Percentiles rank a stretch among this genome's conserved stretches.
Evolutionary conservation across 331 rosid species (phyloP).

Genomic region (Pyracantha coccinea): DNA sequence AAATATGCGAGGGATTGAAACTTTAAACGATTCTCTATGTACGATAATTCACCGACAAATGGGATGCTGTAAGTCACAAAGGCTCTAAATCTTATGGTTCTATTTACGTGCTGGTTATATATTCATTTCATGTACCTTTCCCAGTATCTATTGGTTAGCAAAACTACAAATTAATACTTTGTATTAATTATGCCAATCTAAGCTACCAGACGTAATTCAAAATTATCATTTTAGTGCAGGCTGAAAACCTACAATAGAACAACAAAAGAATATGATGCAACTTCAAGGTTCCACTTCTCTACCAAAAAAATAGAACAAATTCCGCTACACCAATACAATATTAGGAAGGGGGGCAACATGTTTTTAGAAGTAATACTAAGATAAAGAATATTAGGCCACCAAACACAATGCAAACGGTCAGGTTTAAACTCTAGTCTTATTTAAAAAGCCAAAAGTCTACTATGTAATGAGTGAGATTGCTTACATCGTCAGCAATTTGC

Average conservation of each 20-base stretch:
- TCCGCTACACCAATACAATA: background rate
- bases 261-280: background rate
- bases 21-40: too few relatives aligned
- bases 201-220: background rate
- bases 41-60: too few relatives aligned
- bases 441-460: background rate
- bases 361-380: background rate
- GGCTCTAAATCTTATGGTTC: too few relatives aligned
- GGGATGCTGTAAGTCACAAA: too few relatives aligned
- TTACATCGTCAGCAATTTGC: slow-evolving; percentile 85
- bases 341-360: background rate
- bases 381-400: background rate
- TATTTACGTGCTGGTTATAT: too few relatives aligned
- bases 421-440: background rate
- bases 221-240: background rate
- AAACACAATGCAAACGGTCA: background rate
- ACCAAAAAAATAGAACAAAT: too few relatives aligned
- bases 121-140: too few relatives aligned
- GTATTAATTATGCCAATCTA: too few relatives aligned
- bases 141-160: too few relatives aligned
- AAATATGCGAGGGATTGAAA: too few relatives aligned
- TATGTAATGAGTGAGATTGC: slow-evolving; percentile 23
- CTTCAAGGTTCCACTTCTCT: background rate
- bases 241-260: background rate
- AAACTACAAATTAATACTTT: too few relatives aligned